Base-by-base conservation (phyloP, 2,329 filamentous ascomycete genomes). In the Podosphaera aphanis region DNA sequence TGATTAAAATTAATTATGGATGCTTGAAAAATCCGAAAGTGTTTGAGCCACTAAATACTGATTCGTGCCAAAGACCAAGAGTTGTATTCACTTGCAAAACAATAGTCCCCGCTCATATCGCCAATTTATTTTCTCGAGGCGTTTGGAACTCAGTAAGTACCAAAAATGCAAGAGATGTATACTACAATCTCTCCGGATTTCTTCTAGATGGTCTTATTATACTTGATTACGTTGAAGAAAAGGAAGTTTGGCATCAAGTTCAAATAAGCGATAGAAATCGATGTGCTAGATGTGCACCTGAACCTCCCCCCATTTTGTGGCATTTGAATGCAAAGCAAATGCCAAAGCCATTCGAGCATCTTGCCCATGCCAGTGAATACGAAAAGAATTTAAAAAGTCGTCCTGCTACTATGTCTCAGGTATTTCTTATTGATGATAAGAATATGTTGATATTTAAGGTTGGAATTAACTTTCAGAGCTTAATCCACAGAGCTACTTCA, bases 341-440 rank as follows among this genome's bases (percentile, higher is more conserved):
- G 13, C 62, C 68, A 1, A 39, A 39, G 37, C 37, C 37, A 39
- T 66, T 65, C 43, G 73, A 75, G 52, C 64, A 74, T 50, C 63
- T 66, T 0, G 54, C 63, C 46, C 62, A 65, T 48, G 70, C 71
- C 25, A 66, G 64, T 1, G 47, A 55, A 0, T 73, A 66, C 49
- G 73, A 76, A 52, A 61, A 62, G 33, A 59, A 60, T 1, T 54
- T 71, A 10, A 74, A 75, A 51, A 55, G 56, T 16, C 60, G 65
- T 11, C 66, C 69, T 2, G 44, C 59, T 0, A 55, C 64, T 1
- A 65, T 69, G 39, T 49, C 63, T 16, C 59, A 62, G 1, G 63
- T 65, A 27, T 53, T 61, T 21, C 50, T 53, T 29, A 51, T 62
- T 42, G 37, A 41, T 16, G 10, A 27, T n/a, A 54, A 59, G 31